Conservation (phyloP, 2,329 filamentous ascomycete genomes). For the Botrytis cinerea region DNA sequence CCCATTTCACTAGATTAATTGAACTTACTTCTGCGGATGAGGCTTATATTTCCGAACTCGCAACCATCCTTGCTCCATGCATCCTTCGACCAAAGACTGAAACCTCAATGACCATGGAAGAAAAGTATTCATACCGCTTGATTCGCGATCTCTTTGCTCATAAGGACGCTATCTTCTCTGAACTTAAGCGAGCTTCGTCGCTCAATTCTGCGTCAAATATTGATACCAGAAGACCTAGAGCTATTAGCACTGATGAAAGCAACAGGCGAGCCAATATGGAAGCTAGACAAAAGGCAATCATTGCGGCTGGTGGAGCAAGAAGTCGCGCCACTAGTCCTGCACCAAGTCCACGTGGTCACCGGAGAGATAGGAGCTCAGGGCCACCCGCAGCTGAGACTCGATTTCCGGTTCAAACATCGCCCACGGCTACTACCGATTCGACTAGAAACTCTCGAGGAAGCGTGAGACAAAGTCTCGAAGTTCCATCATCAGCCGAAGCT, state of each 20-base stretch:
- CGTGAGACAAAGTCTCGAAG: slow-evolving; percentile 72
- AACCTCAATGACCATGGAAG: slow-evolving; percentile 90
- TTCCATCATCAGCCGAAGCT: slow-evolving; percentile 53
- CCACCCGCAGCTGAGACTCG: slow-evolving; percentile 71
- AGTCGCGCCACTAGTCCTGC: slow-evolving; percentile 75
- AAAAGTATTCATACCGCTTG: slow-evolving; percentile 87
- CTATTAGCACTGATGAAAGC: slow-evolving; percentile 93
- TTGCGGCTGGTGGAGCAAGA: slow-evolving; percentile 58
- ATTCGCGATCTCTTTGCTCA: slow-evolving; percentile 89
- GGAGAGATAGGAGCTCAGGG: slow-evolving; percentile 77
- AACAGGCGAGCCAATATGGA: slow-evolving; percentile 93
- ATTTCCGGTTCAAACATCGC: slow-evolving; percentile 77
- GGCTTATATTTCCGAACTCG: slow-evolving; percentile 73
- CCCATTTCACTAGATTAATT: slow-evolving; percentile 94
- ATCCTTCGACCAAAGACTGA: slow-evolving; percentile 85
- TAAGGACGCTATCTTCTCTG: slow-evolving; percentile 93
- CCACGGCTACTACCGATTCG: slow-evolving; percentile 53
- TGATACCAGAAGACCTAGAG: slow-evolving; percentile 70
- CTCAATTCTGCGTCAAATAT: slow-evolving; percentile 65
- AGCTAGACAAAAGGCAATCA: slow-evolving; percentile 81
- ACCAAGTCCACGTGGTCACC: slow-evolving; percentile 62
- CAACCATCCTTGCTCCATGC: slow-evolving; percentile 76
- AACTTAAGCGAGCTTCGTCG: slow-evolving; percentile 85
- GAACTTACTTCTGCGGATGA: slow-evolving; percentile 97
- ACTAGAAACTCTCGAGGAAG: slow-evolving; percentile 39